Evolutionary conservation across 2,329 filamentous ascomycete species (phyloP).

Genomic region (Colletotrichum sp.): DNA sequence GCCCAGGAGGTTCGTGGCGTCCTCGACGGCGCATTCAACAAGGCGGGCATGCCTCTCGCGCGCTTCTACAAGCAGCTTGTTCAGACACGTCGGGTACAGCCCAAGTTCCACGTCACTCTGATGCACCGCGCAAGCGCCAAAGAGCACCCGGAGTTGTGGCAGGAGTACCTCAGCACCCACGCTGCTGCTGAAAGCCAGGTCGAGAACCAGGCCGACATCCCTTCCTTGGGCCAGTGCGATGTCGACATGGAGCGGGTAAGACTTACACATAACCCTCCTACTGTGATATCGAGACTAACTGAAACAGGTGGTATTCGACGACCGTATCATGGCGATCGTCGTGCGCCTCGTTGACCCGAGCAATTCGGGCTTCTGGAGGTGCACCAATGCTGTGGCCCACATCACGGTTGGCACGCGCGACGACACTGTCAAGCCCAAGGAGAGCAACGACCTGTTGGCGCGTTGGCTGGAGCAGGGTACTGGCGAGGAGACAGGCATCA

Average conservation of each 20-base stretch:
- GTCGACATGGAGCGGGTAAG: constrained; percentile 67
- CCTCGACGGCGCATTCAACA: constrained; percentile 74
- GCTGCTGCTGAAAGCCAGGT: constrained; percentile 39
- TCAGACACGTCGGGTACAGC: constrained; percentile 76
- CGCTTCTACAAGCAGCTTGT: constrained; percentile 79
- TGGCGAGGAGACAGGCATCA: constrained; percentile 47
- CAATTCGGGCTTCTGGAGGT: constrained; percentile 61
- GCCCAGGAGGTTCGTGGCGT: constrained; percentile 50
- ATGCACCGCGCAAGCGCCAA: constrained; percentile 76
- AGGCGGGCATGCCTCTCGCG: constrained; percentile 46
- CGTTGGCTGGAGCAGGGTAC: constrained; percentile 71
- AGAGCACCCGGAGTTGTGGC: constrained; percentile 75
- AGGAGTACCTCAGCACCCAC: constrained; percentile 70
- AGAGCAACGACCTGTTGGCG: constrained; percentile 86
- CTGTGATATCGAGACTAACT: not conserved
- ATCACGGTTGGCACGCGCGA: constrained; percentile 87
- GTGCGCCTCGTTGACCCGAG: constrained; percentile 71
- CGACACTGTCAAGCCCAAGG: constrained; percentile 81
- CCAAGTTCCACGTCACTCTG: constrained; percentile 91
- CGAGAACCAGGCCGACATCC: constrained; percentile 29
- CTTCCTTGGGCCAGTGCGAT: constrained; percentile 65
- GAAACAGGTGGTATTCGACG: constrained; percentile 77
- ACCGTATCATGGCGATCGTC: constrained; percentile 89
- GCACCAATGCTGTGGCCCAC: constrained; percentile 80
- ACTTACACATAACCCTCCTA: not conserved